Evolutionary conservation across 1,284 basidiomycete species (phyloP).

Genomic region (Porogramme epimiltina): DNA sequence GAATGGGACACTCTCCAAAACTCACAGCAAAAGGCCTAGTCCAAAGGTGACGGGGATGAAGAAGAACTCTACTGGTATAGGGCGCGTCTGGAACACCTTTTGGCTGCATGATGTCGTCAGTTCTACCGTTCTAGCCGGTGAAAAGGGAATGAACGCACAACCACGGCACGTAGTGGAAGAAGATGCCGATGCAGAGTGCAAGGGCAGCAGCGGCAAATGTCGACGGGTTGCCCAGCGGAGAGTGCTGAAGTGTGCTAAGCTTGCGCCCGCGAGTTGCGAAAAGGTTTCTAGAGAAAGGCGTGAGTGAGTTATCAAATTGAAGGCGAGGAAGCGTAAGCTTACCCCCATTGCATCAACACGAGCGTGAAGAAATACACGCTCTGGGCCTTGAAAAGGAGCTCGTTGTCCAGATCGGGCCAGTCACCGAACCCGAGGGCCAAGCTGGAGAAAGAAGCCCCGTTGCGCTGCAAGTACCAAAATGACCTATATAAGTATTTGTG

Average conservation of each 20-base stretch:
- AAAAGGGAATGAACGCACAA: constrained; percentile 32
- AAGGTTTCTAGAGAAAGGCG: constrained; percentile 38
- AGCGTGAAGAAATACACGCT: constrained; percentile 62
- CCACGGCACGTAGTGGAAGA: constrained; percentile 57
- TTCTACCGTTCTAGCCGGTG: constrained; percentile 9
- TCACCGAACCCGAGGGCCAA: constrained; percentile 52
- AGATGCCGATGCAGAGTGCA: constrained; percentile 47
- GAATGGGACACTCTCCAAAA: not conserved
- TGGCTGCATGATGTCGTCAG: constrained; percentile 34
- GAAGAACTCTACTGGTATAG: constrained; percentile 50
- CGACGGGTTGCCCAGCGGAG: constrained; percentile 42
- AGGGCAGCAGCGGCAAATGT: constrained; percentile 49
- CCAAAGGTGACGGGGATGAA: constrained; percentile 48
- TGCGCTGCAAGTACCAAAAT: constrained; percentile 55
- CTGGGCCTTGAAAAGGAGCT: constrained; percentile 45
- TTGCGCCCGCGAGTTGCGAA: constrained; percentile 51
- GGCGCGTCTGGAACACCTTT: constrained; percentile 53
- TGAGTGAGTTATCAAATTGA: not conserved
- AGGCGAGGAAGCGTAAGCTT: not conserved
- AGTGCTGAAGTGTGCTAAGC: constrained; percentile 49
- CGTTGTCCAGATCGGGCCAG: constrained; percentile 35
- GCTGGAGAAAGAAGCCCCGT: constrained; percentile 54
- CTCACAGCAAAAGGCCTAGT: constrained; percentile 34
- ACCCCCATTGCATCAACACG: constrained; percentile 68
- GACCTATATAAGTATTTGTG: constrained; percentile 31